phyloP scores from a whole-genome alignment of 225 moss, liverwort and hornwort genomes.

The Neckera pumila region DNA sequence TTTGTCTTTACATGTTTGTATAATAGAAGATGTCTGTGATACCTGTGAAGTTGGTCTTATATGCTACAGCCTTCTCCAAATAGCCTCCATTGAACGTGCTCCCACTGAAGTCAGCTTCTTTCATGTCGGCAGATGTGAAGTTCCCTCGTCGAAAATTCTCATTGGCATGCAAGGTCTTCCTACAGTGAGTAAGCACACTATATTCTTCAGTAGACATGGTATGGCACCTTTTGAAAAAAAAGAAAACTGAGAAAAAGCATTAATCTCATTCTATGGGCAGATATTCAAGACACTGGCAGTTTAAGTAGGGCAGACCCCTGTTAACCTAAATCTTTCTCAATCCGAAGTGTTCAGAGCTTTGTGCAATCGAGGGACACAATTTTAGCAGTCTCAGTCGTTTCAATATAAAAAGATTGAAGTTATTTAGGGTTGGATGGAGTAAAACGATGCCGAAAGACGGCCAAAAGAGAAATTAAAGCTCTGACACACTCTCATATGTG shows the following conservation, averaged over 20 bases:
- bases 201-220: background rate
- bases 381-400: background rate
- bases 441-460: background rate
- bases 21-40: background rate
- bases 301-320: background rate
- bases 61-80: constrained; percentile 95
- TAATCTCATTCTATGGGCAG: background rate
- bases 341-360: background rate
- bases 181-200: constrained; percentile 1
- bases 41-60: constrained; percentile 87
- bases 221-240: background rate
- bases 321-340: background rate
- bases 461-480: background rate
- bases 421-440: background rate
- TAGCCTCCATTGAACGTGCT: constrained; percentile 98
- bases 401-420: background rate
- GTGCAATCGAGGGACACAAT: background rate
- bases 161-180: constrained; percentile 80
- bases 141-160: constrained; percentile 99
- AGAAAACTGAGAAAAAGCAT: background rate
- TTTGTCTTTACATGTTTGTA: background rate
- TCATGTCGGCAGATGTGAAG: constrained; percentile 99
- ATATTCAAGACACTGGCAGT: background rate
- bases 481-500: background rate
- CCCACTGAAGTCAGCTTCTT: constrained; percentile 93